phyloP scores from a whole-genome alignment of 139 green algal genomes.

The Ettlia oleoabundans region DNA sequence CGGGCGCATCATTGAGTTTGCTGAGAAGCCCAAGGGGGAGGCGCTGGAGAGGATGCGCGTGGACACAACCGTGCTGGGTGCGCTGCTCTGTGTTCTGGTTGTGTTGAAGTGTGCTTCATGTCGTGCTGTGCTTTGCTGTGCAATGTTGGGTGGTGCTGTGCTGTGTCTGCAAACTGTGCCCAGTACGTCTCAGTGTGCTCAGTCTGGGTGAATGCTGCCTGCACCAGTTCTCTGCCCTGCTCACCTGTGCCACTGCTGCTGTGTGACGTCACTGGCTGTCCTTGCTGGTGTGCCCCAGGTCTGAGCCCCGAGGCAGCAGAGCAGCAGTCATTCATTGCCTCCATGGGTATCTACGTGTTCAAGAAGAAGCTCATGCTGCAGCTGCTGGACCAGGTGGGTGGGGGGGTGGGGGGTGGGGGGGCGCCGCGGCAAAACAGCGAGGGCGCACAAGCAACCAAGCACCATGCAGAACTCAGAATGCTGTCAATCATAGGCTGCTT shows the following conservation, averaged over 20 bases:
- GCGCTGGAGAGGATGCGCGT: conserved; percentile 93
- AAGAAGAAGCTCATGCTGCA: conserved; percentile 84
- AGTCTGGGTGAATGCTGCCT: no score
- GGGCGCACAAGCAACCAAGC: no score
- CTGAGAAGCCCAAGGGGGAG: conserved; percentile 98
- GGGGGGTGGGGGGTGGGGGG: neutral
- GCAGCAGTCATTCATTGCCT: conserved; percentile 95
- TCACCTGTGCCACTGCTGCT: neutral
- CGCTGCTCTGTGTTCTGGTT: neutral
- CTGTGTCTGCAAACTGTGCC: no score
- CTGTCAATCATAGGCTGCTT: no score
- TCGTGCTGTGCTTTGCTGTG: neutral
- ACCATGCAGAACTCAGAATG: no score
- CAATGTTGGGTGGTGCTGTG: neutral
- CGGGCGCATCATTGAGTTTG: conserved; percentile 83
- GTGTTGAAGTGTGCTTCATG: neutral
- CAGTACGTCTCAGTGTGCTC: no score
- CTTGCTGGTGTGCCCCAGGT: conserved; percentile 40
- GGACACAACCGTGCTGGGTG: conserved; percentile 93
- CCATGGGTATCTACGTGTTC: conserved; percentile 99
- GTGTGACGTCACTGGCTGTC: neutral
- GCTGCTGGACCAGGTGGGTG: conserved; percentile 14
- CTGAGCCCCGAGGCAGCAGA: conserved; percentile 74
- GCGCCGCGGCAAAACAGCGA: no score
- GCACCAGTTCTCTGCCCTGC: neutral